phyloP scores from a whole-genome alignment of 306 rosid species.

The Gastrolobium bilobum region DNA sequence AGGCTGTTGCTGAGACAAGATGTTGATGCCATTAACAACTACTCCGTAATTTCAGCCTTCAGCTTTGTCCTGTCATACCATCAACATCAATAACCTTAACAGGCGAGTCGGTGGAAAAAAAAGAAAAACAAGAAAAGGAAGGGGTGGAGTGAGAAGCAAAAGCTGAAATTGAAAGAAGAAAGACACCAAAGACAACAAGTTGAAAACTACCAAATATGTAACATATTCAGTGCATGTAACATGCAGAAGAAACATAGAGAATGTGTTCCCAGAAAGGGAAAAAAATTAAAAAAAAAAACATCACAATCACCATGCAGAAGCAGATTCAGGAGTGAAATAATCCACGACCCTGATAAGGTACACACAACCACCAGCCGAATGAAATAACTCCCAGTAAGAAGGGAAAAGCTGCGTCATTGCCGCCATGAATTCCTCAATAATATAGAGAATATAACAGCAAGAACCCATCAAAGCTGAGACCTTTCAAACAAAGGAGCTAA shows the following conservation, averaged over 20 bases:
- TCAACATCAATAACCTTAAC: constrained; percentile 11
- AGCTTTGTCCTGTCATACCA: constrained; percentile 30
- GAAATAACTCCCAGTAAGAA: constrained; percentile 51
- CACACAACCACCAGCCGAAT: constrained; percentile 47
- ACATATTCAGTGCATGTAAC: not conserved
- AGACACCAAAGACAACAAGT: not conserved
- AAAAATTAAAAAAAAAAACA: constrained; percentile 5
- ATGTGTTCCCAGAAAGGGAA: not conserved
- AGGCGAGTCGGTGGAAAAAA: not conserved
- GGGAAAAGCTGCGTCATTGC: constrained; percentile 59
- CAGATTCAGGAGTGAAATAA: constrained; percentile 35
- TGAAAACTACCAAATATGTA: not conserved
- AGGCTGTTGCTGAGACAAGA: constrained; percentile 56
- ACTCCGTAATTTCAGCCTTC: constrained; percentile 10
- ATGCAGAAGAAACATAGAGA: constrained; percentile 2
- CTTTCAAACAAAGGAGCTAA: constrained; percentile 49
- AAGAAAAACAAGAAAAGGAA: too few relatives aligned
- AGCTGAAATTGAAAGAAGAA: too few relatives aligned
- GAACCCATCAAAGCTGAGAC: constrained; percentile 53
- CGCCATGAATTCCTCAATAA: constrained; percentile 62
- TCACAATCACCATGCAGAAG: constrained; percentile 47
- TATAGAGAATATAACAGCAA: constrained; percentile 54
- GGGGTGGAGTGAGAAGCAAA: too few relatives aligned
- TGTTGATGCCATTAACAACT: constrained; percentile 65
- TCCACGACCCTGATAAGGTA: constrained; percentile 2